Percentiles rank a stretch among this genome's conserved stretches.
Evolutionary conservation across 202 grass and related monocot genomes (phyloP).

Genomic region (Schoenoplectus tabernaemontani): DNA sequence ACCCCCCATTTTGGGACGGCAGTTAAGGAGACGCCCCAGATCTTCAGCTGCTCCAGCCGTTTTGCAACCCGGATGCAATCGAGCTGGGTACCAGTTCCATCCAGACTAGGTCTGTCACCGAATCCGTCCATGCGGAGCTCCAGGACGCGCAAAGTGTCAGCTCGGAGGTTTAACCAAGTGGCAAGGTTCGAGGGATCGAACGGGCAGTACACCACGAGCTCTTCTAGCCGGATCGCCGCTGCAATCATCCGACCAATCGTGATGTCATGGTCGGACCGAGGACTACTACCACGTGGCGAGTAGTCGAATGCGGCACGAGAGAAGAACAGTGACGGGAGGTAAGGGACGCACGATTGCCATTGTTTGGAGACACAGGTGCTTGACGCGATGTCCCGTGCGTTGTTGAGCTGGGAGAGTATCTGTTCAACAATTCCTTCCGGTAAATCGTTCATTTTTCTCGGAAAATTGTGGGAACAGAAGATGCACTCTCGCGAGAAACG

Average conservation of each 20-base stretch:
- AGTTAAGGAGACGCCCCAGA: constrained; percentile 69
- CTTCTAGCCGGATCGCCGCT: constrained; percentile 39
- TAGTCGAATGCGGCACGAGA: constrained; percentile 63
- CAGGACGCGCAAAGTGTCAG: constrained; percentile 53
- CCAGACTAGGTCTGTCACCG: constrained; percentile 36
- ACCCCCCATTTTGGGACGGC: constrained; percentile 48
- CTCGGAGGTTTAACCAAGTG: constrained; percentile 38
- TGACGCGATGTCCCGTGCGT: constrained; percentile 67
- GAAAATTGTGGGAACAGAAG: background rate
- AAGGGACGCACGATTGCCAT: constrained; percentile 76
- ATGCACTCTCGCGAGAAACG: background rate
- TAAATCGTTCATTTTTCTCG: constrained; percentile 46
- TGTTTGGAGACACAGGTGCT: constrained; percentile 61
- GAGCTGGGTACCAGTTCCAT: constrained; percentile 22
- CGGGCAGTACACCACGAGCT: constrained; percentile 82
- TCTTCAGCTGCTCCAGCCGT: constrained; percentile 53
- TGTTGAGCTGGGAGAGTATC: constrained; percentile 70
- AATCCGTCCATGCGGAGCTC: constrained; percentile 70
- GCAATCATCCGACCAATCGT: constrained; percentile 68
- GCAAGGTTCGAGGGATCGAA: constrained; percentile 57
- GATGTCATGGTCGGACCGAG: constrained; percentile 24
- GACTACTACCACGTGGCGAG: background rate
- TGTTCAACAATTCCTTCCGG: constrained; percentile 77
- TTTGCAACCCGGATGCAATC: constrained; percentile 47
- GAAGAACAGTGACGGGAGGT: constrained; percentile 83